Base-by-base conservation (phyloP, 2,329 filamentous ascomycete genomes). In the Domatiomyces catenatus region DNA sequence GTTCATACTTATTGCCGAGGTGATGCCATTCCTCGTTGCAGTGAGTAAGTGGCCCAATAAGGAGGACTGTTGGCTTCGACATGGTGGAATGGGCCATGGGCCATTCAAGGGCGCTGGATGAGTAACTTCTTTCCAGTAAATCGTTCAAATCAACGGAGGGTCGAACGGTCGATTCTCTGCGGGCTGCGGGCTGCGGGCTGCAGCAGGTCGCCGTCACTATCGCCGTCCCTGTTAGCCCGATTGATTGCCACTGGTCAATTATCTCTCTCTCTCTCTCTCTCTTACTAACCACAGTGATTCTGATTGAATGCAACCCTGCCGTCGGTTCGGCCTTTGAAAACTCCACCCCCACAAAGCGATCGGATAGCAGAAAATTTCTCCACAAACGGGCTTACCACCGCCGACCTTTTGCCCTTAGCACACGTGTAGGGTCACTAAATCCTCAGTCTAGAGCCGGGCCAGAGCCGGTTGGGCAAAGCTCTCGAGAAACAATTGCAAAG, bases 1-100 rank as follows among this genome's bases (percentile, higher is more conserved):
- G 63, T 1, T 58, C 67, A 51, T 58, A 60, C 19, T 68, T 59
- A 0, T 66, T 68, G 7, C 67, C 64, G 8, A 71, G 59, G 19
- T 60, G 61, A 54, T 69, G 61, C 69, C 69, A 72, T 55, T 71
- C 67, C 49, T 65, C 63, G 42, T 66, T 63, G 49, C 67, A 63
- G 50, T 72, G 70, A 39, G 60, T 63, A 54, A 72, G 67, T 12
- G 58, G 62, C 45, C 70, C 70, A 53, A 72, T 71, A 48, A 72
- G 60, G n/a, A 72, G 64, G 44, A 68, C 67, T 36, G 66, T 47
- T 32, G 57, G 59, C 48, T 59, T 59, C 2, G 54, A 48, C 58
- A 60, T 61, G 28, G 26, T 56, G 44, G 19, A 44, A 17, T 19
- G 17, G 22, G 12, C 44, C 32, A n/a, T 26, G n/a, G 24, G 42